These are phyloP conservation scores for Danielozyma ontarioensis DNA, from an alignment of 805 yeast species.

Conservation along the genomic window DNA sequence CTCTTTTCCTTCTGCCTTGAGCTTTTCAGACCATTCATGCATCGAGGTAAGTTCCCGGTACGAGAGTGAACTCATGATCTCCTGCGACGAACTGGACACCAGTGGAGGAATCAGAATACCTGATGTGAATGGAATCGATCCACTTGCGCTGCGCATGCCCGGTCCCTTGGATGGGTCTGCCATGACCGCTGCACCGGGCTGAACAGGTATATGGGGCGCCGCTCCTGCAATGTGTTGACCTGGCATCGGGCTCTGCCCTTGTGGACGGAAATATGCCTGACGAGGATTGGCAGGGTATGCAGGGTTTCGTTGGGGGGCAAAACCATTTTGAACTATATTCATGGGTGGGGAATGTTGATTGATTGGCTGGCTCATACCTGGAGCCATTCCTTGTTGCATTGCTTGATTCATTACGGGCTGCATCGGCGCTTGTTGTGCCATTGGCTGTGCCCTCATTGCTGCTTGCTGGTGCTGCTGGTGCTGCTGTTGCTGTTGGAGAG, in stretches of 20 bases:
- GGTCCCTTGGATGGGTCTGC: no score
- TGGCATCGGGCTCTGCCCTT: background rate
- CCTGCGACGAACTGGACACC: constrained; percentile 6
- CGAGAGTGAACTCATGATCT: constrained; percentile 16
- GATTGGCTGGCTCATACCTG: background rate
- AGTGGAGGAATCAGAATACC: constrained; percentile 1
- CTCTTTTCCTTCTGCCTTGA: constrained; percentile 35
- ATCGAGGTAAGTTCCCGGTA: constrained; percentile 19
- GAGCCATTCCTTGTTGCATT: background rate
- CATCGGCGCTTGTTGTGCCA: constrained; percentile 2
- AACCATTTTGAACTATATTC: constrained; percentile 1
- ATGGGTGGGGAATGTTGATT: constrained; percentile 1
- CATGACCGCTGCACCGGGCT: background rate
- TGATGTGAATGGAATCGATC: background rate
- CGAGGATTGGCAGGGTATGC: background rate
- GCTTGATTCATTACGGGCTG: no score
- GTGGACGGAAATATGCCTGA: background rate
- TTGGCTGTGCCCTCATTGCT: constrained; percentile 1
- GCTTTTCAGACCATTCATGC: constrained; percentile 53
- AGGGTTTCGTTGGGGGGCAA: constrained; percentile 1
- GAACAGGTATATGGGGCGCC: background rate
- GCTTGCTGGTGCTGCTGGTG: constrained; percentile 8
- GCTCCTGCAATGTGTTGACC: background rate
- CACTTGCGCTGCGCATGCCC: background rate
- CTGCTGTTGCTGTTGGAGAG: constrained; percentile 34